Evolutionary conservation across 2,329 filamentous ascomycete species (phyloP).

Genomic region (Fonsecaea nubica): DNA sequence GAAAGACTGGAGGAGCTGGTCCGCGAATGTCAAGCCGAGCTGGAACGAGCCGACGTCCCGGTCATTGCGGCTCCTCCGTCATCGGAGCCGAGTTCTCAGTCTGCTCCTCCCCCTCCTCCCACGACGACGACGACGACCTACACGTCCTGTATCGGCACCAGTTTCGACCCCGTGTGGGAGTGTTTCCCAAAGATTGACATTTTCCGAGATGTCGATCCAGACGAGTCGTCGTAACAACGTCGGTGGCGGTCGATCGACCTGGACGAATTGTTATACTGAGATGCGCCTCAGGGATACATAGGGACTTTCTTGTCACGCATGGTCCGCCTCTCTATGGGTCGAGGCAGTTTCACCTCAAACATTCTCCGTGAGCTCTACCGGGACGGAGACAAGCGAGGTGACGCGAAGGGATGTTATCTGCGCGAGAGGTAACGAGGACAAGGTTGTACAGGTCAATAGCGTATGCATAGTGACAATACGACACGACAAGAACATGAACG

Average conservation of each 20-base stretch:
- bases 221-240: background rate
- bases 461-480: background rate
- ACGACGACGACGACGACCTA: background rate
- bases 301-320: too few relatives aligned
- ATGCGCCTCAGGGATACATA: too few relatives aligned
- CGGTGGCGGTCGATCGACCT: too few relatives aligned
- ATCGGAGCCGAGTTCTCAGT: background rate
- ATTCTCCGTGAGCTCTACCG: background rate
- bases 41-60: conserved; percentile 18
- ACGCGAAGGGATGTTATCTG: too few relatives aligned
- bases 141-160: background rate
- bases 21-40: conserved; percentile 23
- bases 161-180: conserved; percentile 29
- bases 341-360: background rate
- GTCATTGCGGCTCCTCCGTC: conserved; percentile 2
- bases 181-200: conserved; percentile 27
- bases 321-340: background rate
- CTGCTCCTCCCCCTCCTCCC: too few relatives aligned
- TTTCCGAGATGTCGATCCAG: background rate
- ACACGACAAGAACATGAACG: background rate
- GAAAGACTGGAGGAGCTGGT: conserved; percentile 22
- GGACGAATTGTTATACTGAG: too few relatives aligned
- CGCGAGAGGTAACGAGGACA: too few relatives aligned
- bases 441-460: background rate
- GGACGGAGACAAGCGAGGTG: background rate